phyloP scores from a whole-genome alignment of 164 flowering plant species.

The Chloranthus sessilifolius region DNA sequence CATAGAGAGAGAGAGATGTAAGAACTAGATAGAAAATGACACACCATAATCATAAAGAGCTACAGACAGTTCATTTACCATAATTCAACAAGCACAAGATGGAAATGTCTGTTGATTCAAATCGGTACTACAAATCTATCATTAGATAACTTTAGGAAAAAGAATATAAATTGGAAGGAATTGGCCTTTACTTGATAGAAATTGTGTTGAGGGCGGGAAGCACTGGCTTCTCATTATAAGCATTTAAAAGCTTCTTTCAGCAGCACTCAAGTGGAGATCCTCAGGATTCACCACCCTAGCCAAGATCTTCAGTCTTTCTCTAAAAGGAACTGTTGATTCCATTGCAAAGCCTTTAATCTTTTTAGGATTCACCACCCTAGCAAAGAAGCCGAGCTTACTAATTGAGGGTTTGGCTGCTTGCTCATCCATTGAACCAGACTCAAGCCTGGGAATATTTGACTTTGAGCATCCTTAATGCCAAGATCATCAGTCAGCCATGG shows the following conservation, averaged over 20 bases:
- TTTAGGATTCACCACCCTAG: no score
- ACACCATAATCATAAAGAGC: no score
- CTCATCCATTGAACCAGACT: slow-evolving; percentile 97
- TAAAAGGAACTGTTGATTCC: slow-evolving; percentile 64
- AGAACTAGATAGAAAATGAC: no score
- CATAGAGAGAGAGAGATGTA: no score
- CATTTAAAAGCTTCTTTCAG: slow-evolving; percentile 82
- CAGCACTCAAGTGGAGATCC: slow-evolving; percentile 60
- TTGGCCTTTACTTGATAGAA: slow-evolving; percentile 83
- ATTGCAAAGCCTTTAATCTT: slow-evolving; percentile 77
- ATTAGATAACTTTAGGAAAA: no score
- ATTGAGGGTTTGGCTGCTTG: slow-evolving; percentile 82
- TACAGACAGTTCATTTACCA: no score
- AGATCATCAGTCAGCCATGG: slow-evolving; percentile 93
- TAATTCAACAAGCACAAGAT: no score
- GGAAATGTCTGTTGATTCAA: no score
- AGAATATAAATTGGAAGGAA: no score
- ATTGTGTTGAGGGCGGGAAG: slow-evolving; percentile 95
- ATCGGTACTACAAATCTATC: no score
- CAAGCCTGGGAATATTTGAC: slow-evolving; percentile 74
- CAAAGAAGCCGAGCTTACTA: slow-evolving; percentile 32
- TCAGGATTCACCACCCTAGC: slow-evolving; percentile 86
- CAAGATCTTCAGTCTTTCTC: slow-evolving; percentile 92
- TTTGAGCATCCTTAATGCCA: slow-evolving; percentile 67
- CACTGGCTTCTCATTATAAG: slow-evolving; percentile 95